Conservation (phyloP, 2,329 filamentous ascomycete species). For the Calonectria naviculata region DNA sequence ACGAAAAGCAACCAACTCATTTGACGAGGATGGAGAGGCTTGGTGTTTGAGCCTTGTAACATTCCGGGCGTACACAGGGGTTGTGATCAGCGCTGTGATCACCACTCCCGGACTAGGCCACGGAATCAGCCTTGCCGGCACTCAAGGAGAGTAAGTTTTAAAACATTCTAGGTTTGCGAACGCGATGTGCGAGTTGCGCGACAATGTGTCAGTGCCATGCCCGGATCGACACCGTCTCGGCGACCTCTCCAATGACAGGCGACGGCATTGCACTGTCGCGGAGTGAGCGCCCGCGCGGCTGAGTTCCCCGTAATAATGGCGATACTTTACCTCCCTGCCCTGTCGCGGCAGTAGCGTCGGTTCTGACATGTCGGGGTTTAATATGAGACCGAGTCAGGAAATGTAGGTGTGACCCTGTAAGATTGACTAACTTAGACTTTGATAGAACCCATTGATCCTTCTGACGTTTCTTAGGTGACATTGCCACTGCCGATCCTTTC, state of each 20-base stretch:
- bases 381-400: background rate
- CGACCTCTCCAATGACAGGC: background rate
- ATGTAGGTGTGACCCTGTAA: background rate
- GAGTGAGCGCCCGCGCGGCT: slow-evolving; percentile 1
- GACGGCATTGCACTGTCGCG: background rate
- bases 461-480: background rate
- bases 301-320: background rate
- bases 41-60: background rate
- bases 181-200: background rate
- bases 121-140: slow-evolving; percentile 14
- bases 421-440: slow-evolving; percentile 5
- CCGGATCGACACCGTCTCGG: slow-evolving; percentile 1
- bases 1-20: slow-evolving; percentile 2
- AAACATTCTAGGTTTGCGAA: slow-evolving; percentile 6
- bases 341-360: background rate
- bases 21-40: slow-evolving; percentile 6
- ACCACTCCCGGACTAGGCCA: slow-evolving; percentile 4
- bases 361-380: background rate
- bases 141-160: background rate
- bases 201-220: slow-evolving; percentile 16
- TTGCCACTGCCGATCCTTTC: slow-evolving; percentile 4
- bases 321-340: background rate
- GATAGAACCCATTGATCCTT: background rate
- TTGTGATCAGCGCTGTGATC: slow-evolving; percentile 12
- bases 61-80: slow-evolving; percentile 2